Base-by-base conservation (phyloP, 106 monocot genomes). In the Allium fistulosum region DNA sequence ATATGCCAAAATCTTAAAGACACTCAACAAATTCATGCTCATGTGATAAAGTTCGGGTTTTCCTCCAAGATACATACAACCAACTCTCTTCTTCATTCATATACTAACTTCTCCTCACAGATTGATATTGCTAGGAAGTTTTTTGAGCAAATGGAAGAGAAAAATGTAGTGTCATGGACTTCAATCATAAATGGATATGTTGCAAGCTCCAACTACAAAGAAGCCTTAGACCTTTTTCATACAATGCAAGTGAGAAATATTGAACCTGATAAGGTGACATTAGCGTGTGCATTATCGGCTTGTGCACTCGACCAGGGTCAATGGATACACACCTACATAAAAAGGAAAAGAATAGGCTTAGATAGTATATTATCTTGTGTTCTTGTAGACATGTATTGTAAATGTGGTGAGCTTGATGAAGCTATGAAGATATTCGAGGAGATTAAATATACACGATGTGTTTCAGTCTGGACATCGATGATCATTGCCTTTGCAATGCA, bases 301-400 rank as follows among this genome's bases (percentile, higher is more conserved):
- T 87, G 87, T 63, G 79, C 56, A 0, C 64, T 91, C 1, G 80
- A 82, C 46, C 70, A 84, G 28, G 91, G 91, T 3, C 72, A 17
- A 60, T 62, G 79, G 57, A 48, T 91, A 8, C 84, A 84, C 55
- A 70, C 70, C 53, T 80, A 82, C 53, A 84, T 82, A 46, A 49
- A 26, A 59, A 81, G 46, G 56, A 87, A 87, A 49, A 73, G 77
- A 8, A 64, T 82, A 48, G 37, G 74, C 48, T n/a, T 49, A 79
- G 57, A 69, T 82, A 3, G 72, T 76, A 53, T 80, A 84, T 59
- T 81, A 73, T 7, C 61, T 46, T 80, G 82, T 67, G 82, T 74
- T 1, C 72, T 91, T 14, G 80, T 91, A 11, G 84, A 91, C 55
- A 84, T 91, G 91, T 91, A 91, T 72, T 75, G 80, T 27, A 91